Conservation (phyloP, 805 yeast genomes). For the Metschnikowia matae region DNA sequence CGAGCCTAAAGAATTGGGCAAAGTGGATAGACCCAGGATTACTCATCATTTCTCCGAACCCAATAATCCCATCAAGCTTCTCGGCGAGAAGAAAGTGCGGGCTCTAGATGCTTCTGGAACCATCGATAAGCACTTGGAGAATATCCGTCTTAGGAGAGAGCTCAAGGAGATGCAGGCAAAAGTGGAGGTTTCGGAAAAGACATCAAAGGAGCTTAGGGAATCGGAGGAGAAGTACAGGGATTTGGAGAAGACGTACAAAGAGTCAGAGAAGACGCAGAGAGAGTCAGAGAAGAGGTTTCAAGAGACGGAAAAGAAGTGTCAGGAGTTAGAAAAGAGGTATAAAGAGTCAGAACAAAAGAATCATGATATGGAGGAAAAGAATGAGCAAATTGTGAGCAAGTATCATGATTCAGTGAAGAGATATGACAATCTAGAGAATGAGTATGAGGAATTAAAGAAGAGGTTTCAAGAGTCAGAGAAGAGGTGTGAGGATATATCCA, state of each 20-base stretch:
- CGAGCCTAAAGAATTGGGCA: too few species aligned
- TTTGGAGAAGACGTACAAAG: background rate
- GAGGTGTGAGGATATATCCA: background rate
- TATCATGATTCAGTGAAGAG: background rate
- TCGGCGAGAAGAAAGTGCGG: conserved; percentile 8
- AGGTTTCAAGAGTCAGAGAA: background rate
- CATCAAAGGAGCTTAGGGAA: background rate
- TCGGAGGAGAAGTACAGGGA: background rate
- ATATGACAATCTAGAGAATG: background rate
- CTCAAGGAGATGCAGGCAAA: conserved; percentile 9
- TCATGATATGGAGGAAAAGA: background rate
- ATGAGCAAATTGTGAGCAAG: background rate
- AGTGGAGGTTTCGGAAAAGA: background rate
- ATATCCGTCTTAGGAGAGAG: conserved; percentile 34
- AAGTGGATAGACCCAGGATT: background rate
- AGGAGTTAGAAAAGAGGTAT: background rate
- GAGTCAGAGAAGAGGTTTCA: background rate
- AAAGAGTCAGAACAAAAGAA: background rate
- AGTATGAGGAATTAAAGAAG: too few species aligned
- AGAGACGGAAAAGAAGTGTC: background rate
- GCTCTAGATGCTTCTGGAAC: conserved; percentile 32
- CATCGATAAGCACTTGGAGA: conserved; percentile 42
- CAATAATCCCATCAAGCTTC: conserved; percentile 26
- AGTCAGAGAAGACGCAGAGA: background rate
- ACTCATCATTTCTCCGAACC: conserved; percentile 1